Evolutionary conservation across 2,329 filamentous ascomycete genomes (phyloP), one percentile per base, ranked within the genome.

Genomic region (Orbilia ellipsospora): DNA sequence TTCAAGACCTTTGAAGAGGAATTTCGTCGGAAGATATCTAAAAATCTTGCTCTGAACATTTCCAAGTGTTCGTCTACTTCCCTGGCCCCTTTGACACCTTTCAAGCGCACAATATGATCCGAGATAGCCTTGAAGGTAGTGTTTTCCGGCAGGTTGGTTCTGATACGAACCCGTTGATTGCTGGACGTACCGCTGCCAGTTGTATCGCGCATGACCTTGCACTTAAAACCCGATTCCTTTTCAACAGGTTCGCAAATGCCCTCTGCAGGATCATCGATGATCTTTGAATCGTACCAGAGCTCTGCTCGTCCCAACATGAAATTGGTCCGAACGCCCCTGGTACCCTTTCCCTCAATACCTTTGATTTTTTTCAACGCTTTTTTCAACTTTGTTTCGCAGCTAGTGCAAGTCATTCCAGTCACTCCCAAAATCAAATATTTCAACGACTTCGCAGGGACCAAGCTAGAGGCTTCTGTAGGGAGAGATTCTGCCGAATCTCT

Each of bases 361-460:
- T 64, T n/a, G 12, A 75, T 69, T 4, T 51, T 51, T 28, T 31
- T 28, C 2, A 75, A 18, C 2, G 59, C 50, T 16, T 87, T 83
- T n/a, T 83, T 79, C 62, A 93, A 85, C 78, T 90, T 90, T 0
- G 85, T 88, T 79, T 91, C 90, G 80, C 90, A 93, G 0, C 90
- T 90, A 0, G 88, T 89, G 77, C 91, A 93, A 1, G 89, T 92
- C 88, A 93, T 90, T 1, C 91, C 90, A 8, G 86, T 84, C 4
- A 77, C 61, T 6, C 57, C 57, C 4, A 77, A 42, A n/a, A 52
- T 54, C n/a, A 69, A 10, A 26, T 75, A 45, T 40, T 56, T 62
- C 28, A 74, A 42, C 1, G 70, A 18, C 13, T 63, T 74, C 6
- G 26, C 51, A 2, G 62, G 20, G 23, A 62, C 20, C 26, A 68